A percentile compares a stretch with the other conserved stretches of the same genome.
Evolutionary conservation across 257 asterid species (phyloP).

Genomic region (Buddleja alternifolia): DNA sequence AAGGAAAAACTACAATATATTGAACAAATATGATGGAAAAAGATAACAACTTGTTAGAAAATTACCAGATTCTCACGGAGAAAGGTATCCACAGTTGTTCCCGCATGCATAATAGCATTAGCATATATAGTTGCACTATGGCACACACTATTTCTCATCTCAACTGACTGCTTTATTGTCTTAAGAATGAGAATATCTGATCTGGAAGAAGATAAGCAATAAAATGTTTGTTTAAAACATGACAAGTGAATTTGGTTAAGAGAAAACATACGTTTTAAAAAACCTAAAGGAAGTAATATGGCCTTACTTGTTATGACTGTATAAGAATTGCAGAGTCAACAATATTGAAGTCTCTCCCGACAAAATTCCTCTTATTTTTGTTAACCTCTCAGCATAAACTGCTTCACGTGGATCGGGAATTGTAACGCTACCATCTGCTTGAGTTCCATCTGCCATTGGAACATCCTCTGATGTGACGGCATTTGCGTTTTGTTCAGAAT

Average conservation of each 20-base stretch:
- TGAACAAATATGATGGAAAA: neutral
- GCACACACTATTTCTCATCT: conserved; percentile 92
- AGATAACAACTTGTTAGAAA: neutral
- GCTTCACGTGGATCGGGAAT: conserved; percentile 59
- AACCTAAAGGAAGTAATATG: conserved; percentile 9
- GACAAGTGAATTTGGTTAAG: conserved; percentile 13
- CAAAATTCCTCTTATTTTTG: conserved; percentile 81
- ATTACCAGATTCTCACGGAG: conserved; percentile 91
- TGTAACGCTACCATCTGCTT: conserved; percentile 39
- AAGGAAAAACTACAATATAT: neutral
- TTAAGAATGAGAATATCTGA: conserved; percentile 95
- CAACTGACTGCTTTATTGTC: conserved; percentile 97
- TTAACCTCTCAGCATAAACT: conserved; percentile 68
- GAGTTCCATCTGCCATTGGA: conserved; percentile 67
- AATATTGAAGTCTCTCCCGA: conserved; percentile 94
- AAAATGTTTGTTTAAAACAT: conserved; percentile 13
- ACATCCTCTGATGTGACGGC: conserved; percentile 55
- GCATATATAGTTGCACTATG: conserved; percentile 98
- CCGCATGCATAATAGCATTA: conserved; percentile 99
- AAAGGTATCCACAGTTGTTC: conserved; percentile 96
- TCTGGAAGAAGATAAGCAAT: conserved; percentile 51
- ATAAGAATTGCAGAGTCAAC: conserved; percentile 89
- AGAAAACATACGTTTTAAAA: neutral
- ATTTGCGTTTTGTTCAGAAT: conserved; percentile 43
- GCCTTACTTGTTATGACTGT: conserved; percentile 89